Base-by-base conservation (phyloP, 441 rosid genomes). In the Jatropha multifida region DNA sequence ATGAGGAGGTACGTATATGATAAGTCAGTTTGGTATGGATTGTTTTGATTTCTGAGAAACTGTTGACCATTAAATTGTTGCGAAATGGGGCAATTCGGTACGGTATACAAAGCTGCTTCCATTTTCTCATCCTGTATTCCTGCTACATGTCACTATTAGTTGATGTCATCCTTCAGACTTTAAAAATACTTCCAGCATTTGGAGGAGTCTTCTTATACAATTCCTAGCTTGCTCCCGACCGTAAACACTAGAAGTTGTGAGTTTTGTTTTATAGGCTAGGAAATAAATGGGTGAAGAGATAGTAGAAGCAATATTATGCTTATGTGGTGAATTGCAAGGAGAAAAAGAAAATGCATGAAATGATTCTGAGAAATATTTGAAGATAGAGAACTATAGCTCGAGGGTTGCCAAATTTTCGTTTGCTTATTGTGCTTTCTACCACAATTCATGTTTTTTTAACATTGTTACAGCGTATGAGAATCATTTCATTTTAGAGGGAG, bases 1-100 rank as follows among this genome's bases (percentile, higher is more conserved):
- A 96, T 58, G 99, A 96, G 85, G 98, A 94, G 94, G 99, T 96
- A 59, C 2, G 89, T 37, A 42, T n/a, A 27, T 38, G 37, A 56
- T 77, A 68, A 20, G 55, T 49, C 44, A 63, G 26, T 72, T 63
- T 49, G 5, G 49, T 15, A 48, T 42, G 62, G 73, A 37, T 69
- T 61, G 59, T 12, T 67, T 81, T 70, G 65, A 70, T 64, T 63
- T 64, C 10, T 60, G 52, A 48, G 42, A 4, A 73, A 65, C 26
- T 23, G 60, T 73, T 65, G 38, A 4, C 59, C 73, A 27, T 46
- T 37, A 32, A 46, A 58, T 58, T 75, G 18, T 23, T 67, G 27
- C 58, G 51, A 17, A 75, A 26, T 48, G 14, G 46, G 40, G 46
- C 48, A 23, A 52, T 32, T 32, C 32, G 2, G 32, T 32, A 32